Evolutionary conservation across 2,329 filamentous ascomycete species (phyloP).

Genomic region (Penicillium italicum): DNA sequence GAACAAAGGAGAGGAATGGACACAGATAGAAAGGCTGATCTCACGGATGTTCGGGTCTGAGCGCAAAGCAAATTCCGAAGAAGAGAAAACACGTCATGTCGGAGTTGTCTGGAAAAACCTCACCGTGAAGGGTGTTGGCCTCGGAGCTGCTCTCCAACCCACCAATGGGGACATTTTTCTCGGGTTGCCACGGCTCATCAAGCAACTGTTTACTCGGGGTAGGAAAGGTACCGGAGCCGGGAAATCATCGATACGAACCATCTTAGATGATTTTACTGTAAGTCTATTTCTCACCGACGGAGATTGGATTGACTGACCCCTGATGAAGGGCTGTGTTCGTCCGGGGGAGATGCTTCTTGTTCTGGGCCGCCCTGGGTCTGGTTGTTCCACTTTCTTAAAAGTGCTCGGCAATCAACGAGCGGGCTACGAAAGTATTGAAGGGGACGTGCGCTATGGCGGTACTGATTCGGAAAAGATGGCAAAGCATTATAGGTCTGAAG

Average conservation of each 20-base stretch:
- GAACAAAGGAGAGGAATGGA: slow-evolving; percentile 28
- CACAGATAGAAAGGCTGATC: slow-evolving; percentile 50
- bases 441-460: slow-evolving; percentile 55
- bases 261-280: slow-evolving; percentile 60
- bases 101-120: slow-evolving; percentile 68
- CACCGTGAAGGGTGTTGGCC: slow-evolving; percentile 66
- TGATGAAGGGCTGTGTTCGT: slow-evolving; percentile 35
- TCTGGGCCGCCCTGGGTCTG: slow-evolving; percentile 42
- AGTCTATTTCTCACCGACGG: background rate
- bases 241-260: slow-evolving; percentile 57
- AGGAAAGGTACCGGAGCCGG: slow-evolving; percentile 27
- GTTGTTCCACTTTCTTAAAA: slow-evolving; percentile 80
- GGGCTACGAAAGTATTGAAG: slow-evolving; percentile 59
- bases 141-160: slow-evolving; percentile 60
- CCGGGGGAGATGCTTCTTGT: slow-evolving; percentile 43
- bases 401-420: slow-evolving; percentile 66
- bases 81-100: slow-evolving; percentile 65
- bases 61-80: slow-evolving; percentile 62
- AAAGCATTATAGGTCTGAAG: slow-evolving; percentile 48
- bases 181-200: slow-evolving; percentile 47
- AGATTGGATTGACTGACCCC: background rate
- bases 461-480: slow-evolving; percentile 51
- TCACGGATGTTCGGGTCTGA: slow-evolving; percentile 67
- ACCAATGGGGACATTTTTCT: slow-evolving; percentile 57
- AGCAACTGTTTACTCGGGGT: slow-evolving; percentile 40